Evolutionary conservation across 2,329 filamentous ascomycete genomes (phyloP), one percentile per base, ranked within the genome.

Genomic region (Neonectria coccinea): DNA sequence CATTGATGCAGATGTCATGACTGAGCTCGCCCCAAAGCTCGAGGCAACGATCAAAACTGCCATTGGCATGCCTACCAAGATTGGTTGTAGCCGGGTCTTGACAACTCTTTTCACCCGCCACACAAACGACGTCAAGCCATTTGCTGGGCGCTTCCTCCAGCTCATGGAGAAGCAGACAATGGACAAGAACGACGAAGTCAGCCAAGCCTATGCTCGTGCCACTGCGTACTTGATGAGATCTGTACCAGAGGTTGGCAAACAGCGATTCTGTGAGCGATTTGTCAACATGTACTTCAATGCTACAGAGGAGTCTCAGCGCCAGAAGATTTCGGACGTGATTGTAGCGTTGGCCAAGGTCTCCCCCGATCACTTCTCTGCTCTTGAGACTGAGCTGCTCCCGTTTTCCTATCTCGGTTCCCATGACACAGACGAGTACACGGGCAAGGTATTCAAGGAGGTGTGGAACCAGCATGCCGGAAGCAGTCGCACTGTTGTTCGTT

Each of bases 381-480:
- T 97, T 33, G 91, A 94, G 59, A 84, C 89, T 0, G 85, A 88
- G 5, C 86, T 97, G 3, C 81, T 99, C 3, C 96, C 96, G 0
- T 95, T 98, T 71, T 87, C 94, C 2, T 99, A 97, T 75, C 84
- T 98, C 29, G 93, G 89, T 2, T 92, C 93, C 73, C 92, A 97
- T 73, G 96, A 99, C 75, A 88, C 87, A 1, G 90, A 97, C 72
- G 90, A 92, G 56, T 91, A 93, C 69, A 92, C 95, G 4, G 86
- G 87, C 60, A 91, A 93, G 68, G 87, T 89, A n/a, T 97, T 97
- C 74, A 84, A 88, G 41, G 91, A 94, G 61, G 93, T 94, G 0
- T 99, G 96, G 96, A 87, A 88, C 53, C 92, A 97, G 71, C 94
- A 97, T 74, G 94, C 97, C 0, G 95, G 94, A 54, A 94, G 93